Base-by-base conservation (phyloP, 2,329 filamentous ascomycete species). In the Fonsecaea pedrosoi region DNA sequence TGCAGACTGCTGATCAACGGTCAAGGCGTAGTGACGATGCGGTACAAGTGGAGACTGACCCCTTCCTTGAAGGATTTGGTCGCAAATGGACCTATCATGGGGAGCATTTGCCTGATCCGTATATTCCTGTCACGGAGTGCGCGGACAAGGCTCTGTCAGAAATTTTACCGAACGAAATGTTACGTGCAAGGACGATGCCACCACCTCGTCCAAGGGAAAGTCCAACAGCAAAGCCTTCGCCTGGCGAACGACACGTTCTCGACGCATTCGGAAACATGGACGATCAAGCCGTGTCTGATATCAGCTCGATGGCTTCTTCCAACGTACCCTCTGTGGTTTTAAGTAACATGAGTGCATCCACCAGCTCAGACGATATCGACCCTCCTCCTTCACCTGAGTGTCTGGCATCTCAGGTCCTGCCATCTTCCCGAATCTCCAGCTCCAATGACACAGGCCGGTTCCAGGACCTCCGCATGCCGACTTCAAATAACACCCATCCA, bases 61-160 rank as follows among this genome's bases (percentile, higher is more conserved):
- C 54, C 2, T 50, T 8, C 13, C 7, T 40, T 25, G 59, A 56
- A 30, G 40, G 30, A n/a, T 13, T 25, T 32, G 35, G 32, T 42
- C 32, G 18, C 38, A 53, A 34, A 18, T 66, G 63, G 62, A 48
- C 21, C 8, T 53, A 56, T 25, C 32, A 60, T 30, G 66, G 56
- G 32, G 60, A 69, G 3, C 63, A 69, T 57, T 21, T 69, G n/a
- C 63, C 63, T 34, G 66, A 69, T 58, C 66, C 66, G 21, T 66
- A 62, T 9, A 25, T 66, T 37, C 63, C 66, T 34, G 25, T 40
- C 4, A 13, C 32, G 3, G 5, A 38, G 30, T 40, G 32, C 10
- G 7, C 18, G n/a, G 38, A 45, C 34, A 45, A 13, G 18, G 34
- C 21, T 13, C 40, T 25, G n/a, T 34, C 32, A 18, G 45, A 54